phyloP scores from a whole-genome alignment of 306 rosid species.

The Pyrus bretschneideri region DNA sequence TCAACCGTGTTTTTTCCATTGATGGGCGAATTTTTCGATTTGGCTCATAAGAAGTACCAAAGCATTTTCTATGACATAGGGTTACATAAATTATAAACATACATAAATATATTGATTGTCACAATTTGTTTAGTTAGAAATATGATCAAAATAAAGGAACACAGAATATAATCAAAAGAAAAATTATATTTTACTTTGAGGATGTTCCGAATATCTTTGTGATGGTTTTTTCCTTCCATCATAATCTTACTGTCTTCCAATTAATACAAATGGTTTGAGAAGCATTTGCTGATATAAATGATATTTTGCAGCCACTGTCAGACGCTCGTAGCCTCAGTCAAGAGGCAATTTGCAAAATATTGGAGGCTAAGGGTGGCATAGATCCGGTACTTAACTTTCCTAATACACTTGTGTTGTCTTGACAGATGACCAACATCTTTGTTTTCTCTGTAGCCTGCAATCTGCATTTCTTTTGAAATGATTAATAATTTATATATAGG shows the following conservation, averaged over 20 bases:
- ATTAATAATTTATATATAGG: background rate
- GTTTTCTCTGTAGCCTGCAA: background rate
- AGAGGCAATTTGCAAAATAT: conserved; percentile 15
- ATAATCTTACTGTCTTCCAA: background rate
- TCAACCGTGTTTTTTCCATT: background rate
- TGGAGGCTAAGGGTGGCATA: conserved; percentile 20
- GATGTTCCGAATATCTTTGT: background rate
- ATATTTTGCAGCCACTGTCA: conserved; percentile 19
- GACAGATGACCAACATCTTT: background rate
- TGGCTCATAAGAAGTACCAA: background rate
- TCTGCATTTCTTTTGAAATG: background rate
- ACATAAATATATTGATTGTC: background rate
- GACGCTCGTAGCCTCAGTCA: conserved; percentile 24
- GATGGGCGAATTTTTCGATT: background rate
- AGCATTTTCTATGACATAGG: background rate
- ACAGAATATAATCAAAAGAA: background rate
- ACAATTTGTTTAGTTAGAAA: background rate
- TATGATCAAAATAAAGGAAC: background rate
- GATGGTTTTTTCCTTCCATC: background rate
- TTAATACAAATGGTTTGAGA: background rate
- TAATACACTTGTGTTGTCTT: background rate
- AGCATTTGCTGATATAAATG: background rate
- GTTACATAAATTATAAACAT: no score
- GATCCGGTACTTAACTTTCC: conserved; percentile 21
- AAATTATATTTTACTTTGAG: background rate